Evolutionary conservation across 495 filamentous ascomycete species (phyloP).

Genomic region (Xylaria grammica): DNA sequence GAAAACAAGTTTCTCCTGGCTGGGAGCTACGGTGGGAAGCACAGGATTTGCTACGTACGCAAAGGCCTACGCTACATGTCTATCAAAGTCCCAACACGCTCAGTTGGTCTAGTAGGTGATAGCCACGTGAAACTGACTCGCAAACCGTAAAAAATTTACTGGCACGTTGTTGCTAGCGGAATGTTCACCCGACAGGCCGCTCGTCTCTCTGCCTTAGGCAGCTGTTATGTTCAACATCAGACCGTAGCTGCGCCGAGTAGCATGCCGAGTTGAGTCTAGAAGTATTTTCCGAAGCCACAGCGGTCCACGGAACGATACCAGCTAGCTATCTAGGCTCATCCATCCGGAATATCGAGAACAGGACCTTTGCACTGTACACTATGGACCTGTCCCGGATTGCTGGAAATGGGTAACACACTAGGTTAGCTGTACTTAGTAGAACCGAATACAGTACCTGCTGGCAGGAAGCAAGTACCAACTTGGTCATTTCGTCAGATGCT

Average conservation of each 20-base stretch:
- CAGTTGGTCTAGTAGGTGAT: not conserved
- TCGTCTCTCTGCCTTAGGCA: not conserved
- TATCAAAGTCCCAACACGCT: not conserved
- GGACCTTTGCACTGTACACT: too few relatives aligned
- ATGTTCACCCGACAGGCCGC: not conserved
- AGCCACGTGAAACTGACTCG: conserved; percentile 6
- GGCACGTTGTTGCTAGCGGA: not conserved
- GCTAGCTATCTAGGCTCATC: too few relatives aligned
- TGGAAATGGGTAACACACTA: not conserved
- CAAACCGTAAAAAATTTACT: not conserved
- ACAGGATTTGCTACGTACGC: too few relatives aligned
- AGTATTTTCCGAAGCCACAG: not conserved
- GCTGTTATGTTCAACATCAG: not conserved
- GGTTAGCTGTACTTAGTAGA: too few relatives aligned
- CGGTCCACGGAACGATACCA: not conserved
- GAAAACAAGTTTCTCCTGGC: not conserved
- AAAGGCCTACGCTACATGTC: not conserved
- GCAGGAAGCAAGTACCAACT: too few relatives aligned
- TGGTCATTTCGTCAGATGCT: not conserved
- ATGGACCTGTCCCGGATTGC: not conserved
- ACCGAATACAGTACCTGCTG: too few relatives aligned
- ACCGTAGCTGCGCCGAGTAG: not conserved
- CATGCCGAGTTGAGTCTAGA: not conserved
- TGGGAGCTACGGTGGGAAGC: not conserved
- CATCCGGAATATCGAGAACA: too few relatives aligned